These are phyloP conservation scores for Fusarium siculi DNA, from an alignment of 2,329 filamentous ascomycete species.

Conservation along the genomic window DNA sequence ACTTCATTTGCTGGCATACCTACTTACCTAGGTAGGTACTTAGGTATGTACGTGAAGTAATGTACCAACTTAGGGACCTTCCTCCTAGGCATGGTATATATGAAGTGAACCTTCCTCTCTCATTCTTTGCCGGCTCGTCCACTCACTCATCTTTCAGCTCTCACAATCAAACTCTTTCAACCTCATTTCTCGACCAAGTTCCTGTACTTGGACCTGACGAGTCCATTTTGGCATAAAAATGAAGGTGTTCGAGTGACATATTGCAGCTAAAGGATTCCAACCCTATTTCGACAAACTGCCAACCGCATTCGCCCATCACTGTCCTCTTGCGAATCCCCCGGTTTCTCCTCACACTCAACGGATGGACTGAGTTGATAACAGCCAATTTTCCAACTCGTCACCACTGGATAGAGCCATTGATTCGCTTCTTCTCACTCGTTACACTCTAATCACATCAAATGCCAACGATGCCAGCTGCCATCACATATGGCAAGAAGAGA, in stretches of 20 bases:
- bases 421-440: neutral
- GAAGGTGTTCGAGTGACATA: conserved; percentile 1
- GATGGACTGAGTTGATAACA: neutral
- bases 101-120: neutral
- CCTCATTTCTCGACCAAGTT: neutral
- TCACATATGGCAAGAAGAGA: conserved; percentile 48
- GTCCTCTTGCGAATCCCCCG: neutral
- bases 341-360: conserved; percentile 6
- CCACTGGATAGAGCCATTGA: neutral
- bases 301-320: neutral
- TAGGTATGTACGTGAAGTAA: too few species aligned
- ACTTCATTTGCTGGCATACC: neutral
- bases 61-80: too few species aligned
- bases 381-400: neutral
- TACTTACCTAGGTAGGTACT: neutral
- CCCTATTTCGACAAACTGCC: neutral
- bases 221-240: conserved; percentile 10
- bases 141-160: neutral
- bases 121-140: neutral
- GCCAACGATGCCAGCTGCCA: conserved; percentile 38
- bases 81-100: neutral
- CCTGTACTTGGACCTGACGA: conserved; percentile 3
- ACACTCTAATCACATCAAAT: neutral
- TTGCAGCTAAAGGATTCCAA: neutral
- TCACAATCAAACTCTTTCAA: neutral